phyloP scores from a whole-genome alignment of 179 eudicot species.

The Silene coronaria region DNA sequence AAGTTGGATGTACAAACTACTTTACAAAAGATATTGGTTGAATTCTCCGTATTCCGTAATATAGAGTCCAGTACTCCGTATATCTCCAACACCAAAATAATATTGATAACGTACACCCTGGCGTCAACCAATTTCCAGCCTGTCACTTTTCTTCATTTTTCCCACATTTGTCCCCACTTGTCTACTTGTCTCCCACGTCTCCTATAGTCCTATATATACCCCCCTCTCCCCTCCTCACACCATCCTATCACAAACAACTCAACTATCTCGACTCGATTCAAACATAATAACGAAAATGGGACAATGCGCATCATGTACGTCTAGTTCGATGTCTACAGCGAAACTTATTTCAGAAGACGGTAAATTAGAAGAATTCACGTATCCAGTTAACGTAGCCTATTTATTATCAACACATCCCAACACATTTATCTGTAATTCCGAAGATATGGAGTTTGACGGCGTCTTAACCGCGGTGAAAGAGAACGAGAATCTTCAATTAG shows the following conservation, averaged over 20 bases:
- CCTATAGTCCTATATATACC: conserved; percentile 15
- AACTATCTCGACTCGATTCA: not conserved
- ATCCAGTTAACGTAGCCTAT: conserved; percentile 56
- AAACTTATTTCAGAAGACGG: conserved; percentile 65
- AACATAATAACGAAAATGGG: too few species aligned
- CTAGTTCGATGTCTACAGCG: conserved; percentile 44
- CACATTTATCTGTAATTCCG: conserved; percentile 64
- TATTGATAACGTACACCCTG: conserved; percentile 25
- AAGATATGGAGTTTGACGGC: conserved; percentile 72
- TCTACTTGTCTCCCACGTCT: not conserved
- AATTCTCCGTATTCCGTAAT: not conserved
- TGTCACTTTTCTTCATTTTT: not conserved
- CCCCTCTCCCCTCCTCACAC: not conserved
- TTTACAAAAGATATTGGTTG: too few species aligned
- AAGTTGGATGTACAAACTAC: too few species aligned
- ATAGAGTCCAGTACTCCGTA: not conserved
- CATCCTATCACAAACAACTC: not conserved
- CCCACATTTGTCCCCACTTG: not conserved
- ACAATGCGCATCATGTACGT: conserved; percentile 52
- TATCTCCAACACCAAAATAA: too few species aligned
- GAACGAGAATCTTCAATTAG: conserved; percentile 53
- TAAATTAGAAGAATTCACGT: conserved; percentile 51
- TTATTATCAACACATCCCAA: conserved; percentile 41
- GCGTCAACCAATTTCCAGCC: conserved; percentile 25
- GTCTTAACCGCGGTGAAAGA: conserved; percentile 38